Base-by-base conservation (phyloP, 768 basidiomycete species). In the Mycena metata region DNA sequence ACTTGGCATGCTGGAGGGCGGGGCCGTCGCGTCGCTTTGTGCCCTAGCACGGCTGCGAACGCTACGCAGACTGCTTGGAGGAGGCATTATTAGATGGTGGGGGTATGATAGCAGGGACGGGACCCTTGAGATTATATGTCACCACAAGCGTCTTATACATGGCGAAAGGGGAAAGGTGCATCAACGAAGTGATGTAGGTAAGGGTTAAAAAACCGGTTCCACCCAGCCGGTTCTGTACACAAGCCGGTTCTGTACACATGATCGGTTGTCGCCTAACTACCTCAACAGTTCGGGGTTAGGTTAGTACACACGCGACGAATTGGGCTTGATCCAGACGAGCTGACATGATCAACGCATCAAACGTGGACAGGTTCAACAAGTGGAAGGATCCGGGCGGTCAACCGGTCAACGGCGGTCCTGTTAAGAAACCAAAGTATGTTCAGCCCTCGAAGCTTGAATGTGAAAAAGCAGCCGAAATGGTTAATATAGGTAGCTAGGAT, bases 1-100 rank as follows among this genome's bases (percentile, higher is more conserved):
- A 74, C 71, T n/a, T 46, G 81, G 80, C 63, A 79, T 77, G 67
- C 77, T 81, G 35, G 83, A 80, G 39, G 78, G 73, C 23, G 80
- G 73, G 21, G 80, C 76, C 19, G 61, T 73, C 43, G 67, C 59
- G 52, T 69, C 73, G 66, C 67, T 74, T 35, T 59, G 42, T n/a
- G 68, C 68, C 33, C 66, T 51, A 17, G 55, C 42, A 21, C 70
- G 70, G 15, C 43, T 58, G 59, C 56, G 52, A 47, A 52, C 54
- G 45, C 69, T 57, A 24, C 55, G 64, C 57, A 62, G 58, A 21
- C 64, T 70, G 54, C 58, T 65, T 6, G 67, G 70, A 24, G 70
- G 67, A 15, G 59, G 49, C 70, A 72, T 72, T 49, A 72, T 72
- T 49, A 13, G 30, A 39, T 39, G 55, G 24, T 11, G 10, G 49